Base-by-base conservation (phyloP, 768 basidiomycete genomes). In the Termitomyces heimii region DNA sequence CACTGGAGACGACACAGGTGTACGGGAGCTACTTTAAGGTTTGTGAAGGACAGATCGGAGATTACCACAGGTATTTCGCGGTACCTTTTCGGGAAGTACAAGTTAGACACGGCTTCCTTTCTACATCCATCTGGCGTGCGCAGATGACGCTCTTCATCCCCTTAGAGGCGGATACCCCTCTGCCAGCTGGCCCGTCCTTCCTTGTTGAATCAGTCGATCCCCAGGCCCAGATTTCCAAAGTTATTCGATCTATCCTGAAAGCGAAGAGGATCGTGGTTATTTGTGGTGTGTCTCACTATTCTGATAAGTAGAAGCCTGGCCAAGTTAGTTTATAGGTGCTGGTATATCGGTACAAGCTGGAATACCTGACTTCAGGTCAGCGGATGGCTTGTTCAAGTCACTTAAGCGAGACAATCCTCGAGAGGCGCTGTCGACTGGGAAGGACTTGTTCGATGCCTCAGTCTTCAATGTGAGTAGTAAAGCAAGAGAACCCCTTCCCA, bases 361-460 rank as follows among this genome's bases (percentile, higher is more conserved):
- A 16, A 94, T 95, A 45, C 93, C 94, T 32, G 94, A 94, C 71
- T 95, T 96, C 69, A 76, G 93, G 63, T 93, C 91, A 12, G 69
- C 84, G 16, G 84, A 86, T 55, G 92, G 92, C 29, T 73, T 94
- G 28, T 95, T 94, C 68, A 83, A 86, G 65, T 79, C 82, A 20
- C 71, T 92, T 60, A 92, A 88, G 68, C 79, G 84, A 63, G 88
- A 89, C 65, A 88, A 94, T 68, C 87, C 88, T 0, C 82, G 82
- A 57, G 86, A 88, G 61, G 73, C 75, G 22, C 73, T 92, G 68
- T 75, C 81, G 37, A 88, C 87, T 4, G 89, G 92, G 2, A 93
- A 86, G 69, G 93, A 95, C 66, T 75, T 96, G 3, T 96, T 96
- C 65, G 90, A 95, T 76, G 90, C 91, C 16, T 91, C 89, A 18